Evolutionary conservation across 1,284 basidiomycete genomes (phyloP).

Genomic region (Peniophora sp.): DNA sequence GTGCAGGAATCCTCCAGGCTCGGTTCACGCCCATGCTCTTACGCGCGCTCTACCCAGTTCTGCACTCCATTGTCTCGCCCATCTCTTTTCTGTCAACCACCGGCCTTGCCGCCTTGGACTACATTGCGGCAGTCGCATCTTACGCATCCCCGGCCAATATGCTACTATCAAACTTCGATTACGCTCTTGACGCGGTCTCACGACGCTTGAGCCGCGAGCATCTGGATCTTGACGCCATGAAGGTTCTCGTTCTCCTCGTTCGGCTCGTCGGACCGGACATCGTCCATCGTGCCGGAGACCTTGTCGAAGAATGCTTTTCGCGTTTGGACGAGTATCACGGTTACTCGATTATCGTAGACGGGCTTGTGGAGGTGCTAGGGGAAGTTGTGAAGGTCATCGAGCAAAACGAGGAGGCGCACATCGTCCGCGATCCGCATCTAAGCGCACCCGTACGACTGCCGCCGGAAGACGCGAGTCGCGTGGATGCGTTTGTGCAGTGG

Average conservation of each 20-base stretch:
- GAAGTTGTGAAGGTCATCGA: conserved; percentile 72
- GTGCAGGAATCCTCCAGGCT: conserved; percentile 57
- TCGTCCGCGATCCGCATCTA: conserved; percentile 3
- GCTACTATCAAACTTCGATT: conserved; percentile 89
- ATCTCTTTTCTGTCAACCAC: conserved; percentile 59
- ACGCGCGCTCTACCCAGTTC: conserved; percentile 73
- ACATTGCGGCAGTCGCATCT: conserved; percentile 62
- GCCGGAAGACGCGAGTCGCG: conserved; percentile 14
- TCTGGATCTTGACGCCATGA: conserved; percentile 73
- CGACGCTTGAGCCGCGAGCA: conserved; percentile 70
- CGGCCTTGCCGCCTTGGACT: conserved; percentile 62
- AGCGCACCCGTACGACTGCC: conserved; percentile 1
- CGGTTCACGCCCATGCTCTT: conserved; percentile 71
- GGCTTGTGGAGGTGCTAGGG: conserved; percentile 79
- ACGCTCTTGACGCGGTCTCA: conserved; percentile 83
- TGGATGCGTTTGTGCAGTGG: conserved; percentile 59
- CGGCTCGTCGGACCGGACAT: conserved; percentile 79
- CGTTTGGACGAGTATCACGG: conserved; percentile 90
- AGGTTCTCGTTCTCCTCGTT: conserved; percentile 77
- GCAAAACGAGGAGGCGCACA: conserved; percentile 31
- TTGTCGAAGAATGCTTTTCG: conserved; percentile 94
- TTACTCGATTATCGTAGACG: conserved; percentile 78
- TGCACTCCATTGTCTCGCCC: conserved; percentile 75
- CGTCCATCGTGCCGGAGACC: conserved; percentile 80
- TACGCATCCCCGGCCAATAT: conserved; percentile 82